These are phyloP conservation scores for Scedosporium dehoogii DNA, from an alignment of 2,329 filamentous ascomycete species.

Conservation along the genomic window DNA sequence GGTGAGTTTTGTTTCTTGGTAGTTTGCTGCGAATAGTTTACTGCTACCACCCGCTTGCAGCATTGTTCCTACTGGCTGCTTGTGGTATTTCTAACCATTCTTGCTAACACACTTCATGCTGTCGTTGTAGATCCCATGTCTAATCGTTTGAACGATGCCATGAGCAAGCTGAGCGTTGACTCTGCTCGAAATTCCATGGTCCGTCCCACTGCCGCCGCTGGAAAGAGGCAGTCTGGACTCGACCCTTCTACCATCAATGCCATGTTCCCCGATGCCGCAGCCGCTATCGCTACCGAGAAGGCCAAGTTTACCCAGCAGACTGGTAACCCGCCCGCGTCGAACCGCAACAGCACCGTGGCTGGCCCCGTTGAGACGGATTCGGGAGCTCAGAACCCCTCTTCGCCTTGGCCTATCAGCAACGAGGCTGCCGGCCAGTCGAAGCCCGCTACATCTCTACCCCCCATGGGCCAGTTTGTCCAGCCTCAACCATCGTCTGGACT, in stretches of 20 bases:
- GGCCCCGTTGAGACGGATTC: conserved; percentile 48
- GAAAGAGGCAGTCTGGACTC: conserved; percentile 87
- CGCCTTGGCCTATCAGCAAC: conserved; percentile 61
- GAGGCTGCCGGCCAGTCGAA: conserved; percentile 53
- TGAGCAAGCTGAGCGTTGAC: conserved; percentile 88
- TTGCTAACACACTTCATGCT: not conserved
- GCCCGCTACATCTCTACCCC: conserved; percentile 65
- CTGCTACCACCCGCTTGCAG: no score
- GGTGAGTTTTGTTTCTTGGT: conserved; percentile 40
- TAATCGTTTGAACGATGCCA: conserved; percentile 87
- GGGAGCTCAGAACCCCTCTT: conserved; percentile 57
- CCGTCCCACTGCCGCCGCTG: conserved; percentile 65
- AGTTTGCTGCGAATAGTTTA: not conserved
- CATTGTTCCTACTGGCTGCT: no score
- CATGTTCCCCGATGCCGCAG: conserved; percentile 98
- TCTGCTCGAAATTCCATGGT: conserved; percentile 78
- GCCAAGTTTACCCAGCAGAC: conserved; percentile 95
- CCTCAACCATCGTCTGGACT: conserved; percentile 64
- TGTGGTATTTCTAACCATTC: conserved; percentile 5
- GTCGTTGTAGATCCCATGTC: conserved; percentile 79
- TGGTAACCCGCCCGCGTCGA: conserved; percentile 79
- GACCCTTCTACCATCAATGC: conserved; percentile 91
- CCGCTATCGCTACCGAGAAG: conserved; percentile 97
- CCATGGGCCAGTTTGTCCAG: conserved; percentile 94
- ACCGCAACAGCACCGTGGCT: conserved; percentile 69